phyloP scores from a whole-genome alignment of 495 filamentous ascomycete species.

The Neurospora sp. region DNA sequence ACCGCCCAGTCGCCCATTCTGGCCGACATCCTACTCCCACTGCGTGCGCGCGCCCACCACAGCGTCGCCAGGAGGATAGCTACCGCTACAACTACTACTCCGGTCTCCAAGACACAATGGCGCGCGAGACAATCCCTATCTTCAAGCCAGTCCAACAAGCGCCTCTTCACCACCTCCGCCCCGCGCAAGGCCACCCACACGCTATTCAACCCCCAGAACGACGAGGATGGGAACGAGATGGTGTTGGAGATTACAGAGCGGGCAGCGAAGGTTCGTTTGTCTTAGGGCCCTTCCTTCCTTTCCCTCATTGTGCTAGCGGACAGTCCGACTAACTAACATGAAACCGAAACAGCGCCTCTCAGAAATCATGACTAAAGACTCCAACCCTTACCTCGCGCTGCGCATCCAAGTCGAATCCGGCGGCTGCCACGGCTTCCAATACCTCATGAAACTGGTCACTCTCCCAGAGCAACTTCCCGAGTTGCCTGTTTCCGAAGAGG shows the following conservation, averaged over 20 bases:
- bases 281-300: background rate
- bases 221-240: conserved; percentile 77
- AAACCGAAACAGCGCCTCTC: conserved; percentile 49
- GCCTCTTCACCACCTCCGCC: conserved; percentile 23
- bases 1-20: conserved; percentile 18
- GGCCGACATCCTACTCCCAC: conserved; percentile 26
- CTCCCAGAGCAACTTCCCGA: conserved; percentile 33
- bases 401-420: conserved; percentile 85
- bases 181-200: conserved; percentile 26
- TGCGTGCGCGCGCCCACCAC: conserved; percentile 3
- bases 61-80: background rate
- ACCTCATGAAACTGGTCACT: conserved; percentile 76
- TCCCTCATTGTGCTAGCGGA: background rate
- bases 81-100: background rate
- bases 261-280: conserved; percentile 59
- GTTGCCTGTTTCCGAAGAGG: conserved; percentile 9
- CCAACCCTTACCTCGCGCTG: conserved; percentile 72
- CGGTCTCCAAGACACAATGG: background rate
- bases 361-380: conserved; percentile 57
- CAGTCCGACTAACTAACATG: background rate
- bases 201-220: conserved; percentile 53
- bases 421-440: conserved; percentile 97
- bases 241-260: conserved; percentile 68
- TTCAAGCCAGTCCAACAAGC: conserved; percentile 4
- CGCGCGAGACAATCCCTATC: background rate